Conservation (phyloP, 805 yeast genomes). For the Wickerhamiella occidentalis region DNA sequence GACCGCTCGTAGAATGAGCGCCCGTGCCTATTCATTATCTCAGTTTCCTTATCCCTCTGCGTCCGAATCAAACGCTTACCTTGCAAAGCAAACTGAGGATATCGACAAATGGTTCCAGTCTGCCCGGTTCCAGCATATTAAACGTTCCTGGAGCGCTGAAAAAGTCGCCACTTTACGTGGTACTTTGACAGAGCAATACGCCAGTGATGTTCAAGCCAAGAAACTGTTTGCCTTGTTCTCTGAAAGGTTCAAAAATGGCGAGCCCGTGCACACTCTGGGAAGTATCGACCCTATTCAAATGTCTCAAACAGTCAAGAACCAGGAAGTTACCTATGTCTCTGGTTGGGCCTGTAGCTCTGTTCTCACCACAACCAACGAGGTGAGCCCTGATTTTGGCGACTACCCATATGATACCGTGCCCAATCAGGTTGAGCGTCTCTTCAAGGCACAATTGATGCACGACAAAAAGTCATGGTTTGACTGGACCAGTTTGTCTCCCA, state of each 20-base stretch:
- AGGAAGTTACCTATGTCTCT: constrained; percentile 22
- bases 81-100: constrained; percentile 28
- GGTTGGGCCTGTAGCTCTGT: constrained; percentile 31
- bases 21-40: constrained; percentile 10
- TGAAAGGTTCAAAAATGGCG: constrained; percentile 30
- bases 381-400: constrained; percentile 56
- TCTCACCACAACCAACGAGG: constrained; percentile 49
- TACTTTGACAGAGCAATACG: constrained; percentile 30
- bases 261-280: constrained; percentile 48
- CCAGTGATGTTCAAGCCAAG: constrained; percentile 43
- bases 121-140: constrained; percentile 36
- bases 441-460: constrained; percentile 46
- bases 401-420: constrained; percentile 61
- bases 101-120: constrained; percentile 41
- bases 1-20: constrained; percentile 3
- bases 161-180: constrained; percentile 46
- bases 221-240: constrained; percentile 38
- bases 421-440: constrained; percentile 48
- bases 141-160: constrained; percentile 41
- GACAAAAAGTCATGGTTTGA: constrained; percentile 39
- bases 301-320: constrained; percentile 42
- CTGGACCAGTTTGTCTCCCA: constrained; percentile 26
- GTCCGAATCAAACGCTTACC: constrained; percentile 25
- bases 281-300: constrained; percentile 52
- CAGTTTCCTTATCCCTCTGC: constrained; percentile 30